Evolutionary conservation across 1,139 yeast species (phyloP).

Genomic region (Saccharomyces hybrid): DNA sequence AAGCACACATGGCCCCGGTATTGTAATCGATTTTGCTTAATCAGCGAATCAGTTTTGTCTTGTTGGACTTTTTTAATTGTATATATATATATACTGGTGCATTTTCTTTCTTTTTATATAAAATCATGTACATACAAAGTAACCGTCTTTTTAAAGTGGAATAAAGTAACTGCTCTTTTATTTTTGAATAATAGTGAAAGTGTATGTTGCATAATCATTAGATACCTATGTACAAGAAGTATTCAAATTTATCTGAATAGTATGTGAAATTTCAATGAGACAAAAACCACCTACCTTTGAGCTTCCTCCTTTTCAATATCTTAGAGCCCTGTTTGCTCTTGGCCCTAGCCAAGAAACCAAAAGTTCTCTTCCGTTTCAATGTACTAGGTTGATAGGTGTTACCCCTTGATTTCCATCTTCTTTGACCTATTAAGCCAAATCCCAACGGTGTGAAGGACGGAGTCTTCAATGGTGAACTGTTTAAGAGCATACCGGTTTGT

Average conservation of each 20-base stretch:
- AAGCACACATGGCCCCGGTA: conserved; percentile 75
- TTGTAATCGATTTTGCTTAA: conserved; percentile 52
- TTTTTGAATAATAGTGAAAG: not conserved
- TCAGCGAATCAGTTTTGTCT: not conserved
- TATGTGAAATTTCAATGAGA: conserved; percentile 45
- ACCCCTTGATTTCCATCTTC: conserved; percentile 84
- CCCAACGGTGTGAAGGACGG: conserved; percentile 2
- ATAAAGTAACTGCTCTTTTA: not conserved
- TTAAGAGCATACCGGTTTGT: conserved; percentile 12
- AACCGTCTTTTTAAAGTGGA: not conserved
- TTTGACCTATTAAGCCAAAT: conserved; percentile 22
- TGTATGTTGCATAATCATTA: not conserved
- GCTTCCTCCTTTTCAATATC: conserved; percentile 67
- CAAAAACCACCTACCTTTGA: conserved; percentile 91
- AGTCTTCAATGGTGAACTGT: conserved; percentile 8
- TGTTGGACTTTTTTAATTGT: conserved; percentile 1
- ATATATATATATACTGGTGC: not conserved
- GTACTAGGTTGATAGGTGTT: conserved; percentile 93
- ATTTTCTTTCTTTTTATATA: conserved; percentile 1
- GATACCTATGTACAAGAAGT: conserved; percentile 6
- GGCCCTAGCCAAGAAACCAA: conserved; percentile 87
- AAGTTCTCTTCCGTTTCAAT: conserved; percentile 77
- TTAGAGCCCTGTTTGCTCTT: conserved; percentile 72
- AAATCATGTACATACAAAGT: not conserved
- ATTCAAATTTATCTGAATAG: not conserved